Percentiles rank a stretch among this genome's conserved stretches.
Evolutionary conservation across 73 alveolate species (phyloP).

Genomic region (Symbiodinium pilosum): DNA sequence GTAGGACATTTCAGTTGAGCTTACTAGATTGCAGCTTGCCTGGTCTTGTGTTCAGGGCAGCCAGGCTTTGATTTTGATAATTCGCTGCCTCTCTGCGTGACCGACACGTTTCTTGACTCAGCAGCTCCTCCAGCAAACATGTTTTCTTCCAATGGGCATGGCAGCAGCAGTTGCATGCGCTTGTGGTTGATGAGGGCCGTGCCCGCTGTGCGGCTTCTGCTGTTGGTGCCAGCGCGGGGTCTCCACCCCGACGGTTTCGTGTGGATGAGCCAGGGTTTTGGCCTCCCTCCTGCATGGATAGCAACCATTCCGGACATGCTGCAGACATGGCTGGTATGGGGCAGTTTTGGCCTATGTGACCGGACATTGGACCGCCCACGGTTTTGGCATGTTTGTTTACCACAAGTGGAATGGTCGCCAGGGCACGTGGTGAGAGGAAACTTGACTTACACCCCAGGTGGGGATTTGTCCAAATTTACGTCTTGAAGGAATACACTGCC

Average conservation of each 20-base stretch:
- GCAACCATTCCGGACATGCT: not conserved
- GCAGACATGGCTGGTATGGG: slow-evolving; percentile 59
- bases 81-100: too few species aligned
- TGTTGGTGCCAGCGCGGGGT: not conserved
- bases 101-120: too few species aligned
- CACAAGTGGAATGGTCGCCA: slow-evolving; percentile 8
- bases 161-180: too few species aligned
- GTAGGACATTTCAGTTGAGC: too few species aligned
- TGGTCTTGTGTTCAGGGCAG: too few species aligned
- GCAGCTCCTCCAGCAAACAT: too few species aligned
- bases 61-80: too few species aligned
- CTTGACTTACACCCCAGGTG: slow-evolving; percentile 73
- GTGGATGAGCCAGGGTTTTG: slow-evolving; percentile 88
- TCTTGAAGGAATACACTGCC: too few species aligned
- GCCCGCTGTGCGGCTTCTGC: not conserved
- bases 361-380: slow-evolving; percentile 42
- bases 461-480: not conserved
- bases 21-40: too few species aligned
- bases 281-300: slow-evolving; percentile 52
- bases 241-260: slow-evolving; percentile 16
- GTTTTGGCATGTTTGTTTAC: slow-evolving; percentile 52
- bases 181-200: not conserved
- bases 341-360: slow-evolving; percentile 48
- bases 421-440: slow-evolving; percentile 35
- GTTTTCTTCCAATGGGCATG: too few species aligned